These are phyloP conservation scores for Exophiala sideris DNA, from an alignment of 2,329 filamentous ascomycete genomes.

Conservation along the genomic window DNA sequence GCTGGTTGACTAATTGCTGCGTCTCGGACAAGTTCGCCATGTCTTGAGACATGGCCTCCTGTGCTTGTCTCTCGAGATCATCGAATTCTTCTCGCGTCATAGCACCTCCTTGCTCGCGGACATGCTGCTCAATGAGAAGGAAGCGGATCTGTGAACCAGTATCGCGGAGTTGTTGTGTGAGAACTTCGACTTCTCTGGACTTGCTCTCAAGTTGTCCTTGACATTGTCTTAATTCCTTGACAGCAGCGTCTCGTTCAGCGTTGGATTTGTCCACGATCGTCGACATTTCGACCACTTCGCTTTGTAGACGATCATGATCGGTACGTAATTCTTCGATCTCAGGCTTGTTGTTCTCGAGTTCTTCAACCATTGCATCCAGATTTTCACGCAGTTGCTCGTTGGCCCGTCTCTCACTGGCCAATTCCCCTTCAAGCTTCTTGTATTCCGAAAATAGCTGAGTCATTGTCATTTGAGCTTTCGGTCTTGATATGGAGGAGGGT, in stretches of 20 bases:
- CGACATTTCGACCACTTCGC: slow-evolving; percentile 79
- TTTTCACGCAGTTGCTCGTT: slow-evolving; percentile 72
- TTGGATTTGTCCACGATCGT: slow-evolving; percentile 77
- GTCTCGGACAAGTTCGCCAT: slow-evolving; percentile 77
- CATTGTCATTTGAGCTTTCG: slow-evolving; percentile 59
- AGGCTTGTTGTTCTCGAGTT: slow-evolving; percentile 80
- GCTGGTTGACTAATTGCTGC: slow-evolving; percentile 82
- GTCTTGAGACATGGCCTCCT: slow-evolving; percentile 62
- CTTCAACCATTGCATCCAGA: slow-evolving; percentile 79
- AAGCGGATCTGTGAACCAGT: slow-evolving; percentile 87
- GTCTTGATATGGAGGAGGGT: slow-evolving; percentile 46
- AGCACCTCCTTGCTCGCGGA: slow-evolving; percentile 73
- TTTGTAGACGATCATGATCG: slow-evolving; percentile 75
- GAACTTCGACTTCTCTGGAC: slow-evolving; percentile 67
- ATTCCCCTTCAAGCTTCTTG: slow-evolving; percentile 61
- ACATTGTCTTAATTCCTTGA: slow-evolving; percentile 73
- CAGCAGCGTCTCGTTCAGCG: slow-evolving; percentile 73
- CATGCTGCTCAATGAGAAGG: slow-evolving; percentile 80
- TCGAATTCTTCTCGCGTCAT: slow-evolving; percentile 74
- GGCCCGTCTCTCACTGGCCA: slow-evolving; percentile 70
- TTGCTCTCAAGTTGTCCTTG: slow-evolving; percentile 66
- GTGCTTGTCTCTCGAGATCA: slow-evolving; percentile 59
- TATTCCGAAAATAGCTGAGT: slow-evolving; percentile 65
- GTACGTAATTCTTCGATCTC: slow-evolving; percentile 81
- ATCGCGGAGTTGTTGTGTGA: slow-evolving; percentile 84